Conservation (phyloP, 169 alveolate genomes). For the Babesia bovis region DNA sequence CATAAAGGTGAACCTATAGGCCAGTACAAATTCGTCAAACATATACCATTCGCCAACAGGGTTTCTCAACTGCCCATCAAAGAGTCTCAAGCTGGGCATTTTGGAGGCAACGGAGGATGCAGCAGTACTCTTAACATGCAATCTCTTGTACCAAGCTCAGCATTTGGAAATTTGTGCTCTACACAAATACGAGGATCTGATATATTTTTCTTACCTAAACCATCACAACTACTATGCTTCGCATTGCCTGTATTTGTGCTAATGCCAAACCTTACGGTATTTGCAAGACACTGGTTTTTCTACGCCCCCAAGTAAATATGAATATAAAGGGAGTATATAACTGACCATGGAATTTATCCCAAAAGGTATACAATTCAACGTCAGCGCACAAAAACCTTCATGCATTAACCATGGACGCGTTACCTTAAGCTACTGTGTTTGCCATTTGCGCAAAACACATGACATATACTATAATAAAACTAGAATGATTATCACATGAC, state of each 20-base stretch:
- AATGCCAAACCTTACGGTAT: slow-evolving; percentile 75
- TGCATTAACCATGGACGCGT: too few species aligned
- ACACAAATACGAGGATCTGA: slow-evolving; percentile 64
- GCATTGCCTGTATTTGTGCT: slow-evolving; percentile 76
- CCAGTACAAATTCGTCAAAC: slow-evolving; percentile 33
- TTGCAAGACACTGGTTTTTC: slow-evolving; percentile 74
- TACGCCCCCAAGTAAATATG: slow-evolving; percentile 67
- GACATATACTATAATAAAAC: too few species aligned
- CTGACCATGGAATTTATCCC: too few species aligned
- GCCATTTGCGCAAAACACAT: too few species aligned
- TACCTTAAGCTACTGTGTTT: too few species aligned
- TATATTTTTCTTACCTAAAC: slow-evolving; percentile 74
- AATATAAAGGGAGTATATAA: not conserved
- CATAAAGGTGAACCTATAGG: slow-evolving; percentile 31
- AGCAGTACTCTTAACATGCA: slow-evolving; percentile 57
- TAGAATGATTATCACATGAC: too few species aligned
- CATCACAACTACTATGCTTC: slow-evolving; percentile 69
- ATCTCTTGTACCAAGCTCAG: slow-evolving; percentile 62
- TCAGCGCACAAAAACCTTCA: not conserved
- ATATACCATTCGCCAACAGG: slow-evolving; percentile 41
- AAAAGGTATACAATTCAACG: not conserved
- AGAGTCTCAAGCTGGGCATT: slow-evolving; percentile 36
- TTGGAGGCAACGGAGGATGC: slow-evolving; percentile 63
- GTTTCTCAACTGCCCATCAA: slow-evolving; percentile 43
- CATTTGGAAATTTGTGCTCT: slow-evolving; percentile 64